phyloP scores from a whole-genome alignment of 1,284 basidiomycete genomes.

The Ustilago xerochloae region DNA sequence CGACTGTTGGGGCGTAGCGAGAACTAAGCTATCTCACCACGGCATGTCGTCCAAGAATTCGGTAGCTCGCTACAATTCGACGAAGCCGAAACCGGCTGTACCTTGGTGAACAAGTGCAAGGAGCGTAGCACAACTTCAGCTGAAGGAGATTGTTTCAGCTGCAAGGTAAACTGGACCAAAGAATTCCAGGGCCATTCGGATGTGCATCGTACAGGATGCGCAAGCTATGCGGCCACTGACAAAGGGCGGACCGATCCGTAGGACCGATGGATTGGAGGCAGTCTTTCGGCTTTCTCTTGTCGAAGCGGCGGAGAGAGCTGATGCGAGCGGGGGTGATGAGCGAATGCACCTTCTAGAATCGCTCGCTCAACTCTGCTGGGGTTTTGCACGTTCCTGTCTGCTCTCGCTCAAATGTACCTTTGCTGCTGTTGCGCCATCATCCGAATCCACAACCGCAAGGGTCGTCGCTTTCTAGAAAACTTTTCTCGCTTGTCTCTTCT shows the following conservation, averaged over 20 bases:
- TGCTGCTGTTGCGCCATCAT: background rate
- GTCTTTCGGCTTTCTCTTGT: constrained; percentile 2
- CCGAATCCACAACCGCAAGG: constrained; percentile 23
- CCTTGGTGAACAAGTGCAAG: too few relatives aligned
- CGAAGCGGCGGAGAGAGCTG: background rate
- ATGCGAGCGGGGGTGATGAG: background rate
- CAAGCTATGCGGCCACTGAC: background rate
- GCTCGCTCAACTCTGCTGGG: background rate
- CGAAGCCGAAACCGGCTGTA: too few relatives aligned
- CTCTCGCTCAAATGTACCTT: background rate
- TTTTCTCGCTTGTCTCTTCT: background rate
- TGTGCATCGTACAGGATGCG: too few relatives aligned
- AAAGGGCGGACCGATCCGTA: background rate
- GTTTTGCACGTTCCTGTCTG: background rate
- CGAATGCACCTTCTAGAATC: constrained; percentile 9
- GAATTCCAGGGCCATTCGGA: too few relatives aligned
- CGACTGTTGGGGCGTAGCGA: too few relatives aligned
- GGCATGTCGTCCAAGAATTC: too few relatives aligned
- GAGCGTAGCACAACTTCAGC: too few relatives aligned
- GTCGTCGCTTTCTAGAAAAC: constrained; percentile 23
- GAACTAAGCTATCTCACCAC: too few relatives aligned
- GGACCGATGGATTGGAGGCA: constrained; percentile 5
- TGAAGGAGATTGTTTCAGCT: background rate
- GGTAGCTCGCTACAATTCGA: too few relatives aligned
- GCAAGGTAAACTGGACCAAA: too few relatives aligned